Base-by-base conservation (phyloP, 108 stramenopile genomes). In the Cyclotella kingstonii region DNA sequence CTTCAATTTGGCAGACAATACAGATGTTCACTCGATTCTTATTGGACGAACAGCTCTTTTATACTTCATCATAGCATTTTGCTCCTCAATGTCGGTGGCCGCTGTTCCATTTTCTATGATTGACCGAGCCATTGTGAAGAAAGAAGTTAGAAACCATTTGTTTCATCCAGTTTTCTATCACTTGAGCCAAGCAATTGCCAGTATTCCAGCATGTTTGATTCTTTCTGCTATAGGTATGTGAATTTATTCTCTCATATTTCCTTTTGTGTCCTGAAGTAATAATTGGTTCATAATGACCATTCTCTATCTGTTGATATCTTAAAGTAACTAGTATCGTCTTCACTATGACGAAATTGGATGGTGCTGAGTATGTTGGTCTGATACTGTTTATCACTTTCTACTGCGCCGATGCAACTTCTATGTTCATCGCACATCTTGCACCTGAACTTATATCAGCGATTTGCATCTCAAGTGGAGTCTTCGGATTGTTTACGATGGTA, bases 11-110 rank as follows among this genome's bases (percentile, higher is more conserved):
- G 75, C 65, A n/a, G 36, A 76, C 9, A 21, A 56, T 8, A 55
- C 31, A 11, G 53, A 78, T 33, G 55, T 42, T 23, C 63, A 69
- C 12, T 56, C 68, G 18, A 61, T 85, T 35, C 51, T 67, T 8
- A 58, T 54, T 9, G 36, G 57, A 6, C 66, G 81, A 5, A 45
- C 73, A 11, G 81, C 81, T 1, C 62, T 82, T 2, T 30, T 82
- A 11, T 85, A 78, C 60, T 85, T 81, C 63, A 76, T 79, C 54
- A 73, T 82, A 17, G 79, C 81, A 25, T 85, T 85, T 45, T 82
- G 82, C 49, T 68, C 73, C 30, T 85, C 78, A 38, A 82, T 85
- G 84, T 75, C 72, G 28, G 73, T 85, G 10, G 84, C 81, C 5
- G 77, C 66, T 5, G 36, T 85, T 21, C 81, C 84, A 18, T 85